Base-by-base conservation (phyloP, 371 early-diverging fungal genomes). In the Capniomyces stellatus region DNA sequence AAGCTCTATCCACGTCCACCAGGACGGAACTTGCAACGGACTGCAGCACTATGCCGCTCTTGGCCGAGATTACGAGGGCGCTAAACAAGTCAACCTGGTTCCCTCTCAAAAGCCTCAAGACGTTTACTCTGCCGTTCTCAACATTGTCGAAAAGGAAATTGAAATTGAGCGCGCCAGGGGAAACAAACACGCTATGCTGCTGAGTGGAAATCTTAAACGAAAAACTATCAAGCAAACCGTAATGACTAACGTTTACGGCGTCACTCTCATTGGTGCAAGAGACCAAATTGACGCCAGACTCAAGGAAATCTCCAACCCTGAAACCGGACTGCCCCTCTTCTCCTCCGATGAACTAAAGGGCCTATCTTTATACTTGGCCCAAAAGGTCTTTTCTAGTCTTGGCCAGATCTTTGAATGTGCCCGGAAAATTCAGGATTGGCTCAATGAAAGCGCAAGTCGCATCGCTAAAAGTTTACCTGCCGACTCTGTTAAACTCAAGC, bases 171-270 rank as follows among this genome's bases (percentile, higher is more conserved):
- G 76, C 10, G 75, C 58, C 0, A 65, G 66, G 8, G 85, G 77
- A 3, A 69, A 77, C 25, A 66, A 68, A 40, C 41, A 60, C 28
- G 88, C 88, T 1, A 21, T 63, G 56, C 54, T 76, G 2, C 65
- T 87, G 23, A 47, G 66, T 19, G 82, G 79, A 58, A 79, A 76
- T 62, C 71, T 97, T 41, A 83, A 77, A 39, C 85, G 98, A 54
- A 93, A 94, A 71, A 78, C 95, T 12, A 92, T 98, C 55, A 98
- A 98, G 71, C 96, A 98, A 61, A 93, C 97, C 0, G 97, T 98
- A 50, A 98, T 98, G 98, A 98, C 98, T 31, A 92, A 89, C 64
- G 93, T 94, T 10, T 98, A 98, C 50, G 98, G 98, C 52, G 97
- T 98, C 31, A 96, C 98, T 2, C 83, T 90, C 57, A 71, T 92